Percentiles rank a stretch among this genome's conserved stretches.
These are phyloP conservation scores for Oryza glaberrima DNA, from an alignment of 176 grass and related monocot genomes.

Conservation along the genomic window DNA sequence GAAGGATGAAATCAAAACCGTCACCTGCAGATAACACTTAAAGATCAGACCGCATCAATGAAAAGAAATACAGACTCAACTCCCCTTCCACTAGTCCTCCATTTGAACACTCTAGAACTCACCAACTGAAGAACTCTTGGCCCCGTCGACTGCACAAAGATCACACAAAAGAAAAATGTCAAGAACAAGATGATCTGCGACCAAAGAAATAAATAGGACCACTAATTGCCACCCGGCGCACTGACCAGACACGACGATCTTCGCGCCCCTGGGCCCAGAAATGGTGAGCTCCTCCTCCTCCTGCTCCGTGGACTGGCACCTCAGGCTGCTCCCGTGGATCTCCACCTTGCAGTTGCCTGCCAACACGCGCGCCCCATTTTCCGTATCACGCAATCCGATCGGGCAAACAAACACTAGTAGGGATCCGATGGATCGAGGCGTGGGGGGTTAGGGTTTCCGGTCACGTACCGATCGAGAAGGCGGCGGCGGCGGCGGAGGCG, in stretches of 20 bases:
- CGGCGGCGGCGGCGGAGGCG: background rate
- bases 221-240: background rate
- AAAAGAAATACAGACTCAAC: background rate
- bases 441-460: constrained; percentile 6
- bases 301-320: constrained; percentile 45
- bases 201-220: background rate
- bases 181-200: background rate
- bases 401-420: background rate
- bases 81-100: background rate
- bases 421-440: background rate
- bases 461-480: constrained; percentile 57
- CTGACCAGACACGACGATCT: constrained; percentile 54
- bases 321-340: constrained; percentile 52
- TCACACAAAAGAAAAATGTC: background rate
- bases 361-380: background rate
- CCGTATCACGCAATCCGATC: background rate
- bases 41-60: background rate
- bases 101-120: background rate
- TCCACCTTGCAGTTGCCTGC: constrained; percentile 82
- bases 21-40: constrained; percentile 10
- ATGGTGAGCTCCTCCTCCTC: constrained; percentile 50
- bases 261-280: constrained; percentile 54
- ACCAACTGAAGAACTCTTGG: constrained; percentile 34
- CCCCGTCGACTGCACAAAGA: constrained; percentile 49
- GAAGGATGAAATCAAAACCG: constrained; percentile 51